Base-by-base conservation (phyloP, 176 grass and related monocot species). In the Lolium rigidum region DNA sequence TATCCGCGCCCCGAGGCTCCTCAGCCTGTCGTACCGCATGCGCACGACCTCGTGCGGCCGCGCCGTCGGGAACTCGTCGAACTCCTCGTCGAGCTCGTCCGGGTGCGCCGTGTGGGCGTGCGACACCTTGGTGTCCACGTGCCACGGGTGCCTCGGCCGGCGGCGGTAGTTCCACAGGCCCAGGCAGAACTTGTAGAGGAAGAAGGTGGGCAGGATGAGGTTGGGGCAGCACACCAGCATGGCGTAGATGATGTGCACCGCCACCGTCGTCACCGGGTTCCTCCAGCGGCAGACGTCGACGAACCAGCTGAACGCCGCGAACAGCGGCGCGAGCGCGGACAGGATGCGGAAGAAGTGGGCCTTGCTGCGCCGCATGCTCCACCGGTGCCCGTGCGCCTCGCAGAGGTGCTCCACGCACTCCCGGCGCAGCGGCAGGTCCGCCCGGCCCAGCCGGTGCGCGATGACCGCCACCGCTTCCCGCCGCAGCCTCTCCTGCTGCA, bases 81-180 rank as follows among this genome's bases (percentile, higher is more conserved):
- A 95, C 90, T 98, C 96, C 91, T 98, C 96, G 76, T 88, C 96
- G 5, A 98, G 86, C 77, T 98, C 93, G 83, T 95, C 94, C 7
- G 7, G 66, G 81, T 93, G 89, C 25, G 83, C 91, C 31, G 17
- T 71, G 66, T 91, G 86, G 7, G 89, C 91, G 70, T 88, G 86
- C 15, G 94, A 95, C 76, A 95, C 55, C 87, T 85, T 95, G 4
- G 91, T 91, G 83, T 95, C 91, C 71, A 93, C 87, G 86, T 95
- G 91, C 55, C 91, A 90, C 21, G 94, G 94, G 79, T 95, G 84
- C 84, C 84, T 75, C 25, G 89, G 83, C 65, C 89, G 79, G 17
- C 64, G 18, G 77, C 89, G 82, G 70, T 89, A 95, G 62, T 87
- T 93, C 91, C 89, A 93, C 43, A 95, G 73, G 26, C 94, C 86